Percentiles rank a stretch among this genome's conserved stretches.
phyloP scores from a whole-genome alignment of 345 rosid genomes.

The Populus nigra region DNA sequence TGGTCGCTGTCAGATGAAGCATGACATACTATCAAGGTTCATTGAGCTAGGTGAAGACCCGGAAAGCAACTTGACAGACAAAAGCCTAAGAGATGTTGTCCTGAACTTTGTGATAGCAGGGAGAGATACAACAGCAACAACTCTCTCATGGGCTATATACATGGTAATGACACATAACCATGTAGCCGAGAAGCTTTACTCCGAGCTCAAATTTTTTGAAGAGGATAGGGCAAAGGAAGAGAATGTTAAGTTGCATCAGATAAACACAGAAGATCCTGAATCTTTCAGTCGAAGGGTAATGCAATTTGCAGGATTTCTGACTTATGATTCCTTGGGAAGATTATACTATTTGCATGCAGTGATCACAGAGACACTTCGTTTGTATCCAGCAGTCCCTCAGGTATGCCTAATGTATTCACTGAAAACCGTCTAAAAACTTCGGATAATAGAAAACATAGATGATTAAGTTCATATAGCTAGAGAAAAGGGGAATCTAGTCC shows the following conservation, averaged over 20 bases:
- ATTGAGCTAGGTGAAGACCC: conserved; percentile 74
- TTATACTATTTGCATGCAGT: conserved; percentile 82
- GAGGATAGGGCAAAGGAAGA: conserved; percentile 56
- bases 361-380: conserved; percentile 79
- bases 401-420: conserved; percentile 22
- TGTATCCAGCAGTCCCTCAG: conserved; percentile 97
- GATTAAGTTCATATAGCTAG: not conserved
- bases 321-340: conserved; percentile 67
- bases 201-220: conserved; percentile 65
- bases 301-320: conserved; percentile 63
- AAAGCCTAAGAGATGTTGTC: conserved; percentile 79
- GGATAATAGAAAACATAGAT: not conserved
- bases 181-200: conserved; percentile 64
- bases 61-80: conserved; percentile 56
- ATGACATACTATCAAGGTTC: conserved; percentile 78
- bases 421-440: not conserved
- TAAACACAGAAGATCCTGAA: conserved; percentile 38
- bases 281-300: conserved; percentile 50
- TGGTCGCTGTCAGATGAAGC: conserved; percentile 50
- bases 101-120: conserved; percentile 94
- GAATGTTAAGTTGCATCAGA: conserved; percentile 34
- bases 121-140: conserved; percentile 94
- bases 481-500: not conserved
- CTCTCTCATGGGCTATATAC: conserved; percentile 89
- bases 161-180: conserved; percentile 59